Conservation (phyloP, 2,329 filamentous ascomycete genomes). For the Eurotiales sp. region DNA sequence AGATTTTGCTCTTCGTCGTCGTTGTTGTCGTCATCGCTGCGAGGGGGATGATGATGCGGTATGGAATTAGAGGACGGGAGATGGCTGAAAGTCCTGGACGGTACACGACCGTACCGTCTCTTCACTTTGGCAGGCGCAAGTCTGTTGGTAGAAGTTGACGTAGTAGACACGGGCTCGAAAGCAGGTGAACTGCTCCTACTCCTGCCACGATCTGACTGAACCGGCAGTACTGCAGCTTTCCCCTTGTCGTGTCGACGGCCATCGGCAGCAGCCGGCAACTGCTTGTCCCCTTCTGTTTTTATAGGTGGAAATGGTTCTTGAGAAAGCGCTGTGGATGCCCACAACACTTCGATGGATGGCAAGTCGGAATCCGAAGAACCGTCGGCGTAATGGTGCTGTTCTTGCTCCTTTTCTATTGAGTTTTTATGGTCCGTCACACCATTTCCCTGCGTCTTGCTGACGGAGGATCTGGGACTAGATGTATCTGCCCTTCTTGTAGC, state of each 20-base stretch:
- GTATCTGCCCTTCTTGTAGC: too few species aligned
- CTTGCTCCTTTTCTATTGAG: not conserved
- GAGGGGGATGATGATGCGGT: too few species aligned
- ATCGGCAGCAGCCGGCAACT: not conserved
- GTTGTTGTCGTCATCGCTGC: too few species aligned
- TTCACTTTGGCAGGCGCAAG: not conserved
- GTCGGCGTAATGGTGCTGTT: not conserved
- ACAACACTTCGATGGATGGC: constrained; percentile 12
- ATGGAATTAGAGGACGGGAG: too few species aligned
- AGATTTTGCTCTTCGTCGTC: too few species aligned
- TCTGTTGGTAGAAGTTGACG: not conserved
- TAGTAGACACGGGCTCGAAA: not conserved
- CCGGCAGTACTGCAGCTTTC: not conserved
- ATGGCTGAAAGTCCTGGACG: not conserved
- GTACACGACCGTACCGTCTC: not conserved
- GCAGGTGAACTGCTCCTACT: constrained; percentile 5
- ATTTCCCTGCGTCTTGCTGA: too few species aligned
- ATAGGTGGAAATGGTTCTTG: constrained; percentile 11
- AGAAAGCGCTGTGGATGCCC: constrained; percentile 17
- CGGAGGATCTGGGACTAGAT: too few species aligned
- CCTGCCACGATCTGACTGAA: not conserved
- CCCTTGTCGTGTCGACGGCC: too few species aligned
- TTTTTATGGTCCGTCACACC: not conserved
- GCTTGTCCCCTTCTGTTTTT: constrained; percentile 1
- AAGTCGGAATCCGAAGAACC: constrained; percentile 4